Conservation (phyloP, 2,329 filamentous ascomycete species). For the Fusarium vanettenii region DNA sequence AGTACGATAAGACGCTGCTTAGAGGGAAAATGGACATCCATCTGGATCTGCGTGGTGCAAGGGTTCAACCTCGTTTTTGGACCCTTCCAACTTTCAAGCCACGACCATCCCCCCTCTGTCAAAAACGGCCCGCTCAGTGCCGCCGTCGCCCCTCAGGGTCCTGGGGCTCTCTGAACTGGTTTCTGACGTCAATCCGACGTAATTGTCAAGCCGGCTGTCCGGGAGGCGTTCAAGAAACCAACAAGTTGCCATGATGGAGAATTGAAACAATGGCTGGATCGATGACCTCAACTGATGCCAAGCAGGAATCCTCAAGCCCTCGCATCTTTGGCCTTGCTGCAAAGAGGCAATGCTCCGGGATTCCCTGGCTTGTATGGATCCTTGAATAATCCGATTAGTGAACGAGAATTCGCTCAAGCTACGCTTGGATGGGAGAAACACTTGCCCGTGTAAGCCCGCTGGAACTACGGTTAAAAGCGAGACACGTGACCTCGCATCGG, state of each 20-base stretch:
- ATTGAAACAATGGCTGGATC: not conserved
- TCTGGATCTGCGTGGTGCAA: not conserved
- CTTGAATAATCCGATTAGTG: constrained; percentile 20
- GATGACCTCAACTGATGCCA: not conserved
- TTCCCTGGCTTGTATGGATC: not conserved
- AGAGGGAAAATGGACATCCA: not conserved
- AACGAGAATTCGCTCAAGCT: constrained; percentile 5
- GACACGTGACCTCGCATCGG: constrained; percentile 34
- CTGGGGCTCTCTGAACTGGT: constrained; percentile 2
- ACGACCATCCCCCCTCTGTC: constrained; percentile 5
- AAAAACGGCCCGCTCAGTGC: constrained; percentile 11
- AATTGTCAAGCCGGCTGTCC: not conserved
- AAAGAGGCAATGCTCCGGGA: not conserved
- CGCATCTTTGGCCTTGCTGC: not conserved
- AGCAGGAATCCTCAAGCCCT: not conserved
- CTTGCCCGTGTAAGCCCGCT: not conserved
- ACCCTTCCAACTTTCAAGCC: not conserved
- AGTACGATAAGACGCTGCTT: not conserved
- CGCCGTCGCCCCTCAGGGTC: constrained; percentile 6
- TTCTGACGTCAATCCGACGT: constrained; percentile 34
- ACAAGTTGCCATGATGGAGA: not conserved
- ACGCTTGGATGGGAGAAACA: not conserved
- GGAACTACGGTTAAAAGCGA: constrained; percentile 5
- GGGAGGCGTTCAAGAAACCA: not conserved
- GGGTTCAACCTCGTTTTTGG: constrained; percentile 2